Evolutionary conservation across 306 rosid genomes (phyloP).

Genomic region (Bauhinia variegata): DNA sequence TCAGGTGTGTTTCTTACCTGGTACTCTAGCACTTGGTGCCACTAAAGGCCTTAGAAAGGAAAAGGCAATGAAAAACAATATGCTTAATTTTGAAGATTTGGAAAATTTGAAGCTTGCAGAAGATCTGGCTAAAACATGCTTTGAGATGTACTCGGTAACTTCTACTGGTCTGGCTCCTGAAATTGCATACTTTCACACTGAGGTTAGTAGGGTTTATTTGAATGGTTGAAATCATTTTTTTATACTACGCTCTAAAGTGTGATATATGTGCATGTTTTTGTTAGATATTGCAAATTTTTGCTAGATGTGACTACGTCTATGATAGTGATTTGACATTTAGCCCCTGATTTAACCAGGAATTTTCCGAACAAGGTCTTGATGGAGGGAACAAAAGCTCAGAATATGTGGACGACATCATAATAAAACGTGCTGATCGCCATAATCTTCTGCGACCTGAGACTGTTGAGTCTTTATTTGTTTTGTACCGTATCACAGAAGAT

Average conservation of each 20-base stretch:
- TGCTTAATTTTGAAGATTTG: slow-evolving; percentile 86
- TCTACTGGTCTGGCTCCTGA: slow-evolving; percentile 95
- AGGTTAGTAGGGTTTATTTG: slow-evolving; percentile 56
- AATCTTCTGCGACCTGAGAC: slow-evolving; percentile 98
- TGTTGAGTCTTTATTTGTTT: slow-evolving; percentile 80
- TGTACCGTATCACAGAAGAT: slow-evolving; percentile 90
- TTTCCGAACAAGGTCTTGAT: slow-evolving; percentile 69
- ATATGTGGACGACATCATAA: slow-evolving; percentile 79
- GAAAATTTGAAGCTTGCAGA: slow-evolving; percentile 97
- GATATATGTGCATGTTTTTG: not conserved
- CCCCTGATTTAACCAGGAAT: slow-evolving; percentile 63
- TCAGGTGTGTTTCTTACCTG: slow-evolving; percentile 95
- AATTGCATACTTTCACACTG: slow-evolving; percentile 93
- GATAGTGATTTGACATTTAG: slow-evolving; percentile 39
- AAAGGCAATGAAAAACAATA: slow-evolving; percentile 73
- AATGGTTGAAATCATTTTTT: no score
- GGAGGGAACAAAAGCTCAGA: slow-evolving; percentile 92
- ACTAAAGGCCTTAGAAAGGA: slow-evolving; percentile 92
- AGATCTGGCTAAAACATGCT: slow-evolving; percentile 93
- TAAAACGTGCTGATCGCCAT: slow-evolving; percentile 83
- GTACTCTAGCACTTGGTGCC: slow-evolving; percentile 95
- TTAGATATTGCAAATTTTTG: not conserved
- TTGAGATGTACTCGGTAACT: slow-evolving; percentile 90
- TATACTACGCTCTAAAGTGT: slow-evolving; percentile 13
- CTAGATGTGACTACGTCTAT: slow-evolving; percentile 2